These are phyloP conservation scores for Rhexocercosporidium sp. DNA, from an alignment of 2,329 filamentous ascomycete genomes.

Conservation along the genomic window DNA sequence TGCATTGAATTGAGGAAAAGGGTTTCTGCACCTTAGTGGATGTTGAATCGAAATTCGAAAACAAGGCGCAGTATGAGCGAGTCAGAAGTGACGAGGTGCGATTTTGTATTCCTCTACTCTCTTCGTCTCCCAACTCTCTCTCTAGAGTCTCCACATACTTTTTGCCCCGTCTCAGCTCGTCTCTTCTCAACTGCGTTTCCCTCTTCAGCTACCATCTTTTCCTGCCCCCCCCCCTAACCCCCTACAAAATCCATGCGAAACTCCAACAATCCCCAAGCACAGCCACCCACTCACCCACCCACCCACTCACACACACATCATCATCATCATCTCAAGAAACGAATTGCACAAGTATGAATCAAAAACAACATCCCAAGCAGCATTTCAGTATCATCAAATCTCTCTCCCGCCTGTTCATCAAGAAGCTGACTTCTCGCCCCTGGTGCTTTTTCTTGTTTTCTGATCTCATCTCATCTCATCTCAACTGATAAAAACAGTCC, in stretches of 20 bases:
- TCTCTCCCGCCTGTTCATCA: background rate
- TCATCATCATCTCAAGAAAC: background rate
- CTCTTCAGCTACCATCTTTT: background rate
- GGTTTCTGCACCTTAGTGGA: background rate
- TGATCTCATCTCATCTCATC: background rate
- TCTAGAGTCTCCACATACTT: background rate
- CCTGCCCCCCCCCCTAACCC: background rate
- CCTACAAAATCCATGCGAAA: background rate
- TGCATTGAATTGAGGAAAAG: background rate
- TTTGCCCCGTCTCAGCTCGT: background rate
- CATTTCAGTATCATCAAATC: background rate
- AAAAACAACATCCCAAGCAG: background rate
- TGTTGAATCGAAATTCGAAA: background rate
- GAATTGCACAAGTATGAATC: background rate
- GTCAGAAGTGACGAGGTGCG: background rate
- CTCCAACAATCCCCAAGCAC: slow-evolving; percentile 1
- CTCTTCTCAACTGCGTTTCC: background rate
- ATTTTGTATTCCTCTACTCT: slow-evolving; percentile 5
- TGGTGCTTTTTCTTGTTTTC: background rate
- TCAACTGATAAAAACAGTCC: too few relatives aligned
- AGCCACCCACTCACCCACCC: too few relatives aligned
- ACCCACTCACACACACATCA: too few relatives aligned
- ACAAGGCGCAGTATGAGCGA: background rate
- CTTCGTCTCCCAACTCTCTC: too few relatives aligned
- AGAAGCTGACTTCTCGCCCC: background rate